Percentiles rank a stretch among this genome's conserved stretches.
phyloP scores from a whole-genome alignment of 345 rosid species.

The Euphorbia tirucalli region DNA sequence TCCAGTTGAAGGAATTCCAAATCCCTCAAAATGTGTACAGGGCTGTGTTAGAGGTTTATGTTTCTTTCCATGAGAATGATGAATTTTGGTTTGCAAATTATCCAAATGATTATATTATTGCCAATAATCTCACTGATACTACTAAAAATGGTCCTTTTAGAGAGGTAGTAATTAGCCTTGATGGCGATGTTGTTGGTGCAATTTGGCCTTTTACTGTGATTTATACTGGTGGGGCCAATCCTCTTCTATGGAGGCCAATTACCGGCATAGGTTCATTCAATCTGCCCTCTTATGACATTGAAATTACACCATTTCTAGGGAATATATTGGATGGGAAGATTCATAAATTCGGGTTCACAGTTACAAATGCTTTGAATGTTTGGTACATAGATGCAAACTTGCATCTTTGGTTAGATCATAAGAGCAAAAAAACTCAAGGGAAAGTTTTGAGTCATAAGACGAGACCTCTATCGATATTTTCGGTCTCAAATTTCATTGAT shows the following conservation, averaged over 20 bases:
- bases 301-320: conserved; percentile 67
- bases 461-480: conserved; percentile 36
- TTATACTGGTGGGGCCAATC: conserved; percentile 81
- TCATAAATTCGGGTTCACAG: conserved; percentile 61
- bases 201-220: conserved; percentile 90
- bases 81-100: conserved; percentile 80
- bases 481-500: conserved; percentile 41
- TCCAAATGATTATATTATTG: conserved; percentile 64
- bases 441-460: conserved; percentile 44
- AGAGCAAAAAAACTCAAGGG: conserved; percentile 48
- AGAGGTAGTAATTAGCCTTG: conserved; percentile 74
- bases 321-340: conserved; percentile 58
- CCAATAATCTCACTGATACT: conserved; percentile 45
- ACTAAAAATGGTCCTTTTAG: conserved; percentile 89
- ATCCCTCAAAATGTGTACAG: conserved; percentile 77
- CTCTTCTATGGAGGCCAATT: conserved; percentile 81
- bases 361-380: conserved; percentile 74
- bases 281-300: conserved; percentile 84
- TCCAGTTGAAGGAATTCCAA: conserved; percentile 43
- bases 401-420: conserved; percentile 77
- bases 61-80: conserved; percentile 87
- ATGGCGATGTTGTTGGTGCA: conserved; percentile 57
- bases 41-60: conserved; percentile 86
- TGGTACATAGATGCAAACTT: conserved; percentile 85
- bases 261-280: conserved; percentile 74